Base-by-base conservation (phyloP, 139 green algal genomes). In the Marvania coccoides region DNA sequence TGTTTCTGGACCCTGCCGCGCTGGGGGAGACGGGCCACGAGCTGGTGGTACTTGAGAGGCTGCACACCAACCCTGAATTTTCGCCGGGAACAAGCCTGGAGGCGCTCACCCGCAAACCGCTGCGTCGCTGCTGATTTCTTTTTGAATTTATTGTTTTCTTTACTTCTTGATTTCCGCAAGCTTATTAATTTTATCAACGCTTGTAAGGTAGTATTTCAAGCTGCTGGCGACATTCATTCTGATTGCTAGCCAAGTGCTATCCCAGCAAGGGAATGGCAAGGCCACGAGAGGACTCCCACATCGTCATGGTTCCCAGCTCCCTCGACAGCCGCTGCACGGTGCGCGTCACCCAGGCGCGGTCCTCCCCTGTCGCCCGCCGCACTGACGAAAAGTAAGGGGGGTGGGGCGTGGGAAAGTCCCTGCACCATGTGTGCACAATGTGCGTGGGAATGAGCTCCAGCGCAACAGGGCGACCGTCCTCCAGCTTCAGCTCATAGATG, bases 1-100 rank as follows among this genome's bases (percentile, higher is more conserved):
- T 93, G 30, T 81, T 88, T 47, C 73, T 93, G 47, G 86, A 90
- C 68, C 76, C 81, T 2, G 66, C 67, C 1, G 40, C 65, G 2
- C 66, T 90, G 24, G 45, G 60, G 13, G 58, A 83, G 69, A 74
- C 74, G 62, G 5, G 55, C 19, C 84, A 90, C 73, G 65, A 88
- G 61, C 71, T 90, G 39, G 78, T 84, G 12, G 47, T 79, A 23
- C 46, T 89, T 45, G 83, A 90, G 61, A 56, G 65, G 42, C 55
- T 89, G 3, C 73, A 87, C 61, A 45, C 14, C 24, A 47, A 40
- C 29, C 58, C 65, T 1, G 70, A 87, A 19, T 87, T 86, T 45
- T 77, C 63, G 1, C 77, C 80, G 2, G 84, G 79, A 0, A 72
- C 72, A 7, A 65, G 35, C 1, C 38, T 88, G 23, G 78, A 87